These are phyloP conservation scores for Neoboletus brunneissimus DNA, from an alignment of 768 basidiomycete species.

Conservation along the genomic window DNA sequence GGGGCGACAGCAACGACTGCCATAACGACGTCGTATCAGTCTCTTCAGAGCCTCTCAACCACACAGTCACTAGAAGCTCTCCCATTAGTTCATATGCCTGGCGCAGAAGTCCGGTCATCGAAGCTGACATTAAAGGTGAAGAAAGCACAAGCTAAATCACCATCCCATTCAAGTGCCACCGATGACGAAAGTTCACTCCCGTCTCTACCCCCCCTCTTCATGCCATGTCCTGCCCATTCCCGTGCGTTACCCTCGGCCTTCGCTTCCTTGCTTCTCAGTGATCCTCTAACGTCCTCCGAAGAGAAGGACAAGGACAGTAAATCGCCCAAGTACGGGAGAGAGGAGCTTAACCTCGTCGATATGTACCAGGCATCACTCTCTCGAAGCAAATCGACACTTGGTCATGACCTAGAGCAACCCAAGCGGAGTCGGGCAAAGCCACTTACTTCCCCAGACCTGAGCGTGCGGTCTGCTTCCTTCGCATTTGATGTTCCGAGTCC, in stretches of 20 bases:
- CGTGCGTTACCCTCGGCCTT: constrained; percentile 79
- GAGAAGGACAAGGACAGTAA: constrained; percentile 34
- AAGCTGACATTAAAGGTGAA: constrained; percentile 77
- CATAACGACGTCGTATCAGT: constrained; percentile 79
- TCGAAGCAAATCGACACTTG: constrained; percentile 30
- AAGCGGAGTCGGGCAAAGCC: constrained; percentile 8
- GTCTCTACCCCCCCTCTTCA: constrained; percentile 54
- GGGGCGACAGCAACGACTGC: constrained; percentile 80
- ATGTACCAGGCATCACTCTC: constrained; percentile 29
- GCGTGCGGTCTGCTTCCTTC: constrained; percentile 43
- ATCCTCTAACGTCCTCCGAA: constrained; percentile 40
- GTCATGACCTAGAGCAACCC: constrained; percentile 10
- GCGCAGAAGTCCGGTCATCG: constrained; percentile 49
- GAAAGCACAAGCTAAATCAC: constrained; percentile 49
- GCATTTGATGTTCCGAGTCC: constrained; percentile 85
- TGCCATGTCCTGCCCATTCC: constrained; percentile 47
- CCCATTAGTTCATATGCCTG: constrained; percentile 29
- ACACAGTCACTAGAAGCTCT: constrained; percentile 25
- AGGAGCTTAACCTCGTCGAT: constrained; percentile 29
- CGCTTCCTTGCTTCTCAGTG: constrained; percentile 67
- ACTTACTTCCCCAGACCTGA: constrained; percentile 34
- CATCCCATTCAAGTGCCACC: constrained; percentile 29
- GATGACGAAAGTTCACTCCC: constrained; percentile 41
- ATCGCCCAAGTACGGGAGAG: constrained; percentile 33
- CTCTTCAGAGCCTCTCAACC: constrained; percentile 55